Conservation (phyloP, 768 basidiomycete genomes). For the Lentinula lateritia region DNA sequence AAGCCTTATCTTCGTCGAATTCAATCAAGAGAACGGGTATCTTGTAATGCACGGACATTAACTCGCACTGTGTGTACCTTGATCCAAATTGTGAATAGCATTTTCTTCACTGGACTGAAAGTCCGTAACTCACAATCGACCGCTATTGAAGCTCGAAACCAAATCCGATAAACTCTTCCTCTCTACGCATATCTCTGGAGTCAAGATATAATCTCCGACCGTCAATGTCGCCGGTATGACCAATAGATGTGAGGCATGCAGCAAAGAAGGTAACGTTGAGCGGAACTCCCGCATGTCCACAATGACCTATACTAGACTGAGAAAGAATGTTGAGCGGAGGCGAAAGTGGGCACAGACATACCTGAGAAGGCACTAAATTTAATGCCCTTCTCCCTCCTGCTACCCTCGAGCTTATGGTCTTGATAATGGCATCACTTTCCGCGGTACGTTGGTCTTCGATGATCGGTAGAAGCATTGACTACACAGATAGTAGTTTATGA, state of each 20-base stretch:
- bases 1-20: slow-evolving; percentile 96
- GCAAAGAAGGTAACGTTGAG: slow-evolving; percentile 82
- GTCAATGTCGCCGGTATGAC: slow-evolving; percentile 91
- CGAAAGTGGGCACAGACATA: slow-evolving; percentile 18
- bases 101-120: not conserved
- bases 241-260: slow-evolving; percentile 75
- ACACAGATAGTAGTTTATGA: not conserved
- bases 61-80: slow-evolving; percentile 95
- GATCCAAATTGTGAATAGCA: not conserved
- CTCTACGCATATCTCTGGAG: slow-evolving; percentile 94
- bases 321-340: not conserved
- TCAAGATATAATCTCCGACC: slow-evolving; percentile 93
- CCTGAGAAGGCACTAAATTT: slow-evolving; percentile 60
- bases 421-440: slow-evolving; percentile 56
- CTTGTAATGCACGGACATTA: slow-evolving; percentile 96
- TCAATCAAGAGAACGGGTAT: slow-evolving; percentile 91
- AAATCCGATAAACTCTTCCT: slow-evolving; percentile 92
- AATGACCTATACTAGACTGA: slow-evolving; percentile 56
- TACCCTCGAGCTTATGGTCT: slow-evolving; percentile 77
- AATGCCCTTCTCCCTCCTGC: slow-evolving; percentile 80
- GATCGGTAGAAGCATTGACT: slow-evolving; percentile 91
- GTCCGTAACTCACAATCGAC: slow-evolving; percentile 67
- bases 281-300: slow-evolving; percentile 97
- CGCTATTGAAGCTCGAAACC: slow-evolving; percentile 89
- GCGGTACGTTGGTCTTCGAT: slow-evolving; percentile 50